Evolutionary conservation across 148 eudicot species (phyloP).

Genomic region (Chenopodium quinoa): DNA sequence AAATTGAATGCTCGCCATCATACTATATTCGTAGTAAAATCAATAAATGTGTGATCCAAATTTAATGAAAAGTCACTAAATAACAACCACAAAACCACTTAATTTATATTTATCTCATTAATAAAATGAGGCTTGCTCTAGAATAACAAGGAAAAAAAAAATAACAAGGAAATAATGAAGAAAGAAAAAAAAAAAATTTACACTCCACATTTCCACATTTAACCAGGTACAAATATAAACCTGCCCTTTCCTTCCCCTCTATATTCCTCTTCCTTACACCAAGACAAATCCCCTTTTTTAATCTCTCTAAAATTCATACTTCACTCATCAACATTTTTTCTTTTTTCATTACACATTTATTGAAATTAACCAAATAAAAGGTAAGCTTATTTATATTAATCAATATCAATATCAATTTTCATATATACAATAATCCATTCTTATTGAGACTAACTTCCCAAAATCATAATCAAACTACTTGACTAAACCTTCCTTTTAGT

Average conservation of each 20-base stretch:
- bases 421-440: no score
- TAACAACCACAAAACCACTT: no score
- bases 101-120: no score
- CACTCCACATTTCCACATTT: background rate
- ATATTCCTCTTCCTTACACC: constrained; percentile 21
- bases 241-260: constrained; percentile 12
- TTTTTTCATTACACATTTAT: background rate
- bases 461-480: no score
- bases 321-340: background rate
- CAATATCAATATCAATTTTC: no score
- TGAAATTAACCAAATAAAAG: background rate
- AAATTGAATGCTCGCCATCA: no score
- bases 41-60: no score
- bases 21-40: no score
- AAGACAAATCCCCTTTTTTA: constrained; percentile 26
- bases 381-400: background rate
- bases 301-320: background rate
- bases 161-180: background rate
- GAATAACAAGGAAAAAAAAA: background rate
- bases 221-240: background rate
- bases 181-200: background rate
- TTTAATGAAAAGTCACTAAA: no score
- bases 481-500: no score
- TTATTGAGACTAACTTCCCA: no score
- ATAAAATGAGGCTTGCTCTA: no score